Percentiles rank a stretch among this genome's conserved stretches.
phyloP scores from a whole-genome alignment of 495 filamentous ascomycete species.

The Daldinia vernicosa region DNA sequence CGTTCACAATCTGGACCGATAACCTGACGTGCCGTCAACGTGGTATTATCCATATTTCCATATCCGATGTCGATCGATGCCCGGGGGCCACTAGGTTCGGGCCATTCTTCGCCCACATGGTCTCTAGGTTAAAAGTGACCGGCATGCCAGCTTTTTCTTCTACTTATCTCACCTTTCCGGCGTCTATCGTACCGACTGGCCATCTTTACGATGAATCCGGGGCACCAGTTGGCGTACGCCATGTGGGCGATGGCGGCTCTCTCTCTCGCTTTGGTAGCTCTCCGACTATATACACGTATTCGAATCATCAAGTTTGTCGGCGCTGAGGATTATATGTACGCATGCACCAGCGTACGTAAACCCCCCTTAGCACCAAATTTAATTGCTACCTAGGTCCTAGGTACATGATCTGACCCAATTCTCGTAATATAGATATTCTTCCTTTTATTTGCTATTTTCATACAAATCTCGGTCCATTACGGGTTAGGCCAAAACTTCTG shows the following conservation, averaged over 20 bases:
- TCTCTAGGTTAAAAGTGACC: constrained; percentile 19
- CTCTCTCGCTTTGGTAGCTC: constrained; percentile 44
- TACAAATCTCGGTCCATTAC: constrained; percentile 50
- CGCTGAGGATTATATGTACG: constrained; percentile 51
- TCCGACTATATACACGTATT: constrained; percentile 51
- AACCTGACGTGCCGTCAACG: constrained; percentile 13
- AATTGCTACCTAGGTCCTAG: neutral
- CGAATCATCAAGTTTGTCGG: constrained; percentile 51
- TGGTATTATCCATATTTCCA: constrained; percentile 1
- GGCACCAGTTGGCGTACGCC: constrained; percentile 46
- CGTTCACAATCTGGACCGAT: constrained; percentile 33
- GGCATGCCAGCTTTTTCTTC: neutral
- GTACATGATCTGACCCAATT: constrained; percentile 6
- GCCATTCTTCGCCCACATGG: neutral
- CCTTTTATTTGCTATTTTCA: constrained; percentile 46
- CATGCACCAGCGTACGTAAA: constrained; percentile 42
- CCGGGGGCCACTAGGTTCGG: constrained; percentile 8
- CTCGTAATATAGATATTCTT: constrained; percentile 41
- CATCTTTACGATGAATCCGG: constrained; percentile 36
- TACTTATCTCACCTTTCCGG: constrained; percentile 23
- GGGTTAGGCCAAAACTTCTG: constrained; percentile 50
- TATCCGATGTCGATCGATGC: constrained; percentile 15
- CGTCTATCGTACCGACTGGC: constrained; percentile 8
- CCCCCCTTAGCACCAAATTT: neutral
- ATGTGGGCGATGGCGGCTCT: constrained; percentile 51